Evolutionary conservation across 805 yeast genomes (phyloP).

Genomic region (Yamadazyma laniorum): DNA sequence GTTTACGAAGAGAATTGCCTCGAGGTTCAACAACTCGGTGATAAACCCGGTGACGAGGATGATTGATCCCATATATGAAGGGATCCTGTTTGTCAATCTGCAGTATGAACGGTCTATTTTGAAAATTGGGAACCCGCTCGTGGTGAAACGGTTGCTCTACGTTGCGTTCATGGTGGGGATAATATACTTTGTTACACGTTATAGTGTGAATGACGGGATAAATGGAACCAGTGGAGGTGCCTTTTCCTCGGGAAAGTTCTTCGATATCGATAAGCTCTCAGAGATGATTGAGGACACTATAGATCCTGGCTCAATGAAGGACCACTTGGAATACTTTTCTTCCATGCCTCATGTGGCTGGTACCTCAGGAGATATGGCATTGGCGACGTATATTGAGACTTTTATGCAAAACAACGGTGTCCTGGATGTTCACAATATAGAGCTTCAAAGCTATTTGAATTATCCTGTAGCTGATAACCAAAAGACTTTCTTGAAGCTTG

Average conservation of each 20-base stretch:
- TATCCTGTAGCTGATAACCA: conserved; percentile 49
- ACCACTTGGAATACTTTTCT: conserved; percentile 67
- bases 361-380: conserved; percentile 75
- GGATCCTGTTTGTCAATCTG: conserved; percentile 38
- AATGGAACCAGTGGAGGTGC: conserved; percentile 42
- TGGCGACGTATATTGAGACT: conserved; percentile 63
- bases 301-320: conserved; percentile 57
- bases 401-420: conserved; percentile 60
- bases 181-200: conserved; percentile 55
- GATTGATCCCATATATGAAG: conserved; percentile 53
- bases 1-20: conserved; percentile 12
- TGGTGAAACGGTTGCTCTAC: conserved; percentile 73
- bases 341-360: conserved; percentile 88
- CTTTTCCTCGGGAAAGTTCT: conserved; percentile 54
- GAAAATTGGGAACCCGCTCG: conserved; percentile 80
- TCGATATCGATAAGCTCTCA: conserved; percentile 54
- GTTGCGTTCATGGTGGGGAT: conserved; percentile 61
- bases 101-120: conserved; percentile 58
- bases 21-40: conserved; percentile 8
- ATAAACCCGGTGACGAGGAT: conserved; percentile 45
- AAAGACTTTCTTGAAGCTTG: conserved; percentile 26
- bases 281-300: conserved; percentile 49
- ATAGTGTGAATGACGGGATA: conserved; percentile 47
- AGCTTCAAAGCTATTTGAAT: conserved; percentile 56
- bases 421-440: conserved; percentile 47